Percentiles rank a stretch among this genome's conserved stretches.
Evolutionary conservation across 2,329 filamentous ascomycete genomes (phyloP).

Genomic region (Simplicillium aogashimaense): DNA sequence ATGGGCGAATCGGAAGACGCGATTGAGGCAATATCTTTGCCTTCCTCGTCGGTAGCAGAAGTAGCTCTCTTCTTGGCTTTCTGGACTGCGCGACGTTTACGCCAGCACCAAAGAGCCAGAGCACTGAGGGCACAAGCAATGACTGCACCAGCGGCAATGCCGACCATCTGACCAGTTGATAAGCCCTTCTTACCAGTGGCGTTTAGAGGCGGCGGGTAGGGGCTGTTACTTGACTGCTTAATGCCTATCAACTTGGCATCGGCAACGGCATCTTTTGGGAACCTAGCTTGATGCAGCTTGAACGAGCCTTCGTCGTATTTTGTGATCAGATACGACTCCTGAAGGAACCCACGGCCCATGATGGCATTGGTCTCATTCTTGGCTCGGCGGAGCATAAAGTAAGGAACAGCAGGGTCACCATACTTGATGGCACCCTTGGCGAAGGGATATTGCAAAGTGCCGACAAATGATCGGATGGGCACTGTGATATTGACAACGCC

Average conservation of each 20-base stretch:
- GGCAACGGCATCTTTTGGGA: slow-evolving; percentile 31
- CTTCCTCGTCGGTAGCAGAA: slow-evolving; percentile 14
- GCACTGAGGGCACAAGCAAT: slow-evolving; percentile 20
- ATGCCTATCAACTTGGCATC: slow-evolving; percentile 33
- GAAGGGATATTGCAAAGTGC: slow-evolving; percentile 39
- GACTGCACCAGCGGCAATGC: slow-evolving; percentile 33
- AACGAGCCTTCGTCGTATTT: slow-evolving; percentile 44
- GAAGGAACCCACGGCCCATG: slow-evolving; percentile 59
- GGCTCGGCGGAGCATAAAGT: slow-evolving; percentile 56
- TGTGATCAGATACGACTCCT: slow-evolving; percentile 54
- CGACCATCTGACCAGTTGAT: slow-evolving; percentile 30
- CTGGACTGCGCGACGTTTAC: slow-evolving; percentile 13
- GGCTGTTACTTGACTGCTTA: slow-evolving; percentile 31
- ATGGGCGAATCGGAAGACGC: slow-evolving; percentile 16
- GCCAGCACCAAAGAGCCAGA: slow-evolving; percentile 22
- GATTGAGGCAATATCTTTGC: slow-evolving; percentile 25
- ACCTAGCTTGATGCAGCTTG: slow-evolving; percentile 44
- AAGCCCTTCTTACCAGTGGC: slow-evolving; percentile 16
- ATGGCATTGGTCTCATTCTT: slow-evolving; percentile 44
- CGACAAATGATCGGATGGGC: slow-evolving; percentile 38
- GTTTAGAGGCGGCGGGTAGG: slow-evolving; percentile 30
- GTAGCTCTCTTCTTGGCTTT: slow-evolving; percentile 14
- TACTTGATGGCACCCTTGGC: slow-evolving; percentile 31
- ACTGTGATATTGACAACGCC: slow-evolving; percentile 49
- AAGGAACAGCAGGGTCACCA: slow-evolving; percentile 37